Conservation (phyloP, 768 basidiomycete genomes). For the Daedaleopsis sinensis region DNA sequence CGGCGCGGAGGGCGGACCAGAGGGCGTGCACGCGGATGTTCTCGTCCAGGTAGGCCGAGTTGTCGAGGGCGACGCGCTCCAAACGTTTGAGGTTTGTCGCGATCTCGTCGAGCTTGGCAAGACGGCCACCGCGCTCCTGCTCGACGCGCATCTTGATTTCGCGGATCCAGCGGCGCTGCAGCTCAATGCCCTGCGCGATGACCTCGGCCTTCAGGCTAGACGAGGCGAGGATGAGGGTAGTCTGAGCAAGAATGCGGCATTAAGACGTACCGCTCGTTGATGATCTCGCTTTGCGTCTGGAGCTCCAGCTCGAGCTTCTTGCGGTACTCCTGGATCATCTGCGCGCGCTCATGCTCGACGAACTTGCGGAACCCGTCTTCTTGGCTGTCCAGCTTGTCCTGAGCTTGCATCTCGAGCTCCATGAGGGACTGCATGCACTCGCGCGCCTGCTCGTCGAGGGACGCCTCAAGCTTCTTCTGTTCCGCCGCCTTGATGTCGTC, state of each 20-base stretch:
- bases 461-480: slow-evolving; percentile 59
- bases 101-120: slow-evolving; percentile 93
- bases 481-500: slow-evolving; percentile 83
- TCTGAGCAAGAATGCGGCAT: background rate
- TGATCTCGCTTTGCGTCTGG: slow-evolving; percentile 85
- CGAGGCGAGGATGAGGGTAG: background rate
- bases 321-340: slow-evolving; percentile 77
- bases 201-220: slow-evolving; percentile 90
- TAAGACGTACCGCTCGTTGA: slow-evolving; percentile 82
- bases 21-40: slow-evolving; percentile 90
- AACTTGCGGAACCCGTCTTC: slow-evolving; percentile 84
- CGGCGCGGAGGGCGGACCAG: slow-evolving; percentile 89
- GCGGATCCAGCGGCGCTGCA: slow-evolving; percentile 95
- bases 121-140: slow-evolving; percentile 92
- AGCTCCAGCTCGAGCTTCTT: slow-evolving; percentile 87
- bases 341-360: slow-evolving; percentile 76
- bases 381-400: slow-evolving; percentile 83
- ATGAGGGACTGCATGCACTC: slow-evolving; percentile 84
- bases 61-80: slow-evolving; percentile 89
- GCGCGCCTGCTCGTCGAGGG: slow-evolving; percentile 79
- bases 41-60: slow-evolving; percentile 88
- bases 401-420: slow-evolving; percentile 82
- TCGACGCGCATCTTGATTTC: slow-evolving; percentile 97
- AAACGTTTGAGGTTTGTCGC: slow-evolving; percentile 88
- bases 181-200: slow-evolving; percentile 94